Conservation (phyloP, 1,284 basidiomycete genomes). For the Blastosporella zonata region DNA sequence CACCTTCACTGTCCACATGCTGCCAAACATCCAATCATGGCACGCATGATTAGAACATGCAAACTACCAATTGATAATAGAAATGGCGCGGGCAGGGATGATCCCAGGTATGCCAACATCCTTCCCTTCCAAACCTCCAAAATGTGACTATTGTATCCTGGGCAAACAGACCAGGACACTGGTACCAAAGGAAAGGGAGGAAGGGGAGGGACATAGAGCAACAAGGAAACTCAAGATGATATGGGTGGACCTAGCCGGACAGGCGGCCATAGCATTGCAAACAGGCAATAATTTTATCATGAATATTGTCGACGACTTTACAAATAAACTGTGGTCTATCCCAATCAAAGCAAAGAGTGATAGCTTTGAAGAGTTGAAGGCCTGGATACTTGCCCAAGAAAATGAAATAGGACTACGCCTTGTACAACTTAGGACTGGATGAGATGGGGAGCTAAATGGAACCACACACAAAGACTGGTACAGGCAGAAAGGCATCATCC, state of each 20-base stretch:
- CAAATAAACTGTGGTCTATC: slow-evolving; percentile 9
- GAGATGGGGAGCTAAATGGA: slow-evolving; percentile 8
- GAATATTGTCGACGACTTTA: slow-evolving; percentile 20
- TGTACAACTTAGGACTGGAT: background rate
- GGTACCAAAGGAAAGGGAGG: slow-evolving; percentile 7
- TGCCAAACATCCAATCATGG: slow-evolving; percentile 13
- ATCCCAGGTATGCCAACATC: slow-evolving; percentile 11
- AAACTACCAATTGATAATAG: slow-evolving; percentile 14
- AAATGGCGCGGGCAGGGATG: slow-evolving; percentile 14
- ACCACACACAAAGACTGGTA: slow-evolving; percentile 1
- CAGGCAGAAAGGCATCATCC: background rate
- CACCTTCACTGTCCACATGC: background rate
- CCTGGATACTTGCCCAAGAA: slow-evolving; percentile 5
- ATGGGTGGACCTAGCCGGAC: slow-evolving; percentile 33
- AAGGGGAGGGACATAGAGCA: slow-evolving; percentile 19
- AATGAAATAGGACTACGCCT: slow-evolving; percentile 1
- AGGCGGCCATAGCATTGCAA: slow-evolving; percentile 21
- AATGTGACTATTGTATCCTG: slow-evolving; percentile 18
- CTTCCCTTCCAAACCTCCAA: slow-evolving; percentile 4
- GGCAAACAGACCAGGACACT: slow-evolving; percentile 16
- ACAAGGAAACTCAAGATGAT: slow-evolving; percentile 26
- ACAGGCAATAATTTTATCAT: slow-evolving; percentile 30
- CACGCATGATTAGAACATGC: slow-evolving; percentile 20
- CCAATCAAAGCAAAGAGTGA: slow-evolving; percentile 10
- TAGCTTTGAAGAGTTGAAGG: slow-evolving; percentile 2